Conservation (phyloP, 257 asterid genomes). For the Plantago elongata region DNA sequence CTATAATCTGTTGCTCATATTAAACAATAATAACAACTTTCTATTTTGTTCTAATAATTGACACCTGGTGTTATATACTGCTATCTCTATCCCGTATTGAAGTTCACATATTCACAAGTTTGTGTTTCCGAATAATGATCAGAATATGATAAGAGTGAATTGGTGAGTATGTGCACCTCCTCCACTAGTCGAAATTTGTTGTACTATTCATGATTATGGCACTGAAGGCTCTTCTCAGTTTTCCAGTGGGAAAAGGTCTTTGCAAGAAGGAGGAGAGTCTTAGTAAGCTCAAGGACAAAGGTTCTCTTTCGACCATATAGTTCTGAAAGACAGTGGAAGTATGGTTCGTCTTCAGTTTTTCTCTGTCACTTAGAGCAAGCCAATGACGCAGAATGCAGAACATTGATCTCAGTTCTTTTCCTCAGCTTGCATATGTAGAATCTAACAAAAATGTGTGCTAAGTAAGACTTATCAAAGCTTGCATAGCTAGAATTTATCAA, state of each 20-base stretch:
- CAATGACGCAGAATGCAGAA: conserved; percentile 9
- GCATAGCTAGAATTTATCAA: no score
- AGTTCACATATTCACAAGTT: no score
- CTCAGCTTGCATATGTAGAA: neutral
- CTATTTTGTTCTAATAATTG: no score
- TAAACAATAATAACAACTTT: no score
- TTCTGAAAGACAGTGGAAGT: conserved; percentile 54
- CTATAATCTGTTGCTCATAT: no score
- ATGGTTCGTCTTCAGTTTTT: conserved; percentile 60
- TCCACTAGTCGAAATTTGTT: conserved; percentile 66
- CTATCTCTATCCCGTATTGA: no score
- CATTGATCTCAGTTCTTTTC: conserved; percentile 8
- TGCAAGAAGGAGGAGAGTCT: no score
- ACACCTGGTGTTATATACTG: no score
- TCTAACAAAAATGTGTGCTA: no score
- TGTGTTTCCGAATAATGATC: no score
- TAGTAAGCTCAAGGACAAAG: conserved; percentile 68
- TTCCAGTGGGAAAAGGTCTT: conserved; percentile 60
- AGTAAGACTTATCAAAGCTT: no score
- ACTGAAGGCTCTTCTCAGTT: conserved; percentile 48
- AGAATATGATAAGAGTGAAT: no score
- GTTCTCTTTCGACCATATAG: conserved; percentile 63
- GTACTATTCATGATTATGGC: conserved; percentile 64
- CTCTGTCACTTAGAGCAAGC: conserved; percentile 69
- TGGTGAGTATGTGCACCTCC: conserved; percentile 60